Percentiles rank a stretch among this genome's conserved stretches.
Conservation (phyloP, 1,139 yeast species). For the Hansenula lynferdii region DNA sequence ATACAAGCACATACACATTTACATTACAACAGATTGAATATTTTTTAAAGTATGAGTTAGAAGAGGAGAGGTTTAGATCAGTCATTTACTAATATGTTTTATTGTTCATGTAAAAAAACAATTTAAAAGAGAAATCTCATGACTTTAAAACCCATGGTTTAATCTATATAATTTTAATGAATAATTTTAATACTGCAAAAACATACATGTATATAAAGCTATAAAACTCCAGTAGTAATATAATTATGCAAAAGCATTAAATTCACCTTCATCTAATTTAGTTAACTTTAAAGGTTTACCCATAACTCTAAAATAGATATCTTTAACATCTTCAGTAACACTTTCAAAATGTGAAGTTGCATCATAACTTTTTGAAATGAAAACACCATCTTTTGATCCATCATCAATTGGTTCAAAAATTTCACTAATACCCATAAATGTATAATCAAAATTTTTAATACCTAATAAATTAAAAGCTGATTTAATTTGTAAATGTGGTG, state of each 20-base stretch:
- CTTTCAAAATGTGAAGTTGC: conserved; percentile 94
- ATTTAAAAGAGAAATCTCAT: too few relatives aligned
- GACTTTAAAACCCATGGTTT: background rate
- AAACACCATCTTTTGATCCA: conserved; percentile 77
- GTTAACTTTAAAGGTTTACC: conserved; percentile 83
- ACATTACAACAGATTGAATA: too few relatives aligned
- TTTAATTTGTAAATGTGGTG: conserved; percentile 92
- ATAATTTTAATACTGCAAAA: background rate
- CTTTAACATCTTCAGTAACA: conserved; percentile 95
- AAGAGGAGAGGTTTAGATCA: too few relatives aligned
- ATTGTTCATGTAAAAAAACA: background rate
- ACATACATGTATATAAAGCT: background rate
- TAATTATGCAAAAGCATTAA: conserved; percentile 19
- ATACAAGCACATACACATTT: too few relatives aligned
- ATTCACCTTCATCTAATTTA: conserved; percentile 21
- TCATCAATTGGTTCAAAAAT: conserved; percentile 82
- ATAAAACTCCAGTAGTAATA: too few relatives aligned
- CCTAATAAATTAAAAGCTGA: conserved; percentile 94
- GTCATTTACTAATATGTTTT: background rate
- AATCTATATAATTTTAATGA: too few relatives aligned
- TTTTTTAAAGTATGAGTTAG: too few relatives aligned
- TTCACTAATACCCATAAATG: conserved; percentile 92
- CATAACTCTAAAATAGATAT: conserved; percentile 83
- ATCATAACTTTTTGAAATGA: conserved; percentile 84
- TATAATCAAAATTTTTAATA: conserved; percentile 39